A percentile compares a stretch with the other conserved stretches of the same genome.
Evolutionary conservation across 176 grass and related monocot species (phyloP).

Genomic region (Chloris gayana): DNA sequence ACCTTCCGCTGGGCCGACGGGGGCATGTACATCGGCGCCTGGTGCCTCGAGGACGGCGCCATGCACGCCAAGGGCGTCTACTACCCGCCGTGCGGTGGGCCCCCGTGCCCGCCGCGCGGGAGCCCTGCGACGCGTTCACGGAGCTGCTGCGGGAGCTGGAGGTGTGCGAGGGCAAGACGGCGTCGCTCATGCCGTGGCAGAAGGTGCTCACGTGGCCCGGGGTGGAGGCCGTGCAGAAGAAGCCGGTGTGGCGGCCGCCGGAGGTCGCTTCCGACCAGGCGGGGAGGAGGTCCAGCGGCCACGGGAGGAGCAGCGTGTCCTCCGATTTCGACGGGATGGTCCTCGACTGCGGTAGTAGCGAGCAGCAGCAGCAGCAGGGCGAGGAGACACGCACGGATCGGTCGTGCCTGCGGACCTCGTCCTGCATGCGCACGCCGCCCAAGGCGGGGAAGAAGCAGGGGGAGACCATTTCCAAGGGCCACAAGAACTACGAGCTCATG

Average conservation of each 20-base stretch:
- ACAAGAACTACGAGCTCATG: conserved; percentile 95
- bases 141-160: conserved; percentile 53
- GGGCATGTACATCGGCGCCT: conserved; percentile 64
- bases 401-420: conserved; percentile 30
- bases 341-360: neutral
- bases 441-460: conserved; percentile 75
- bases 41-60: conserved; percentile 51
- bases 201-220: conserved; percentile 78
- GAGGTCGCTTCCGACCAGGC: conserved; percentile 15
- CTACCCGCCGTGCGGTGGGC: conserved; percentile 62
- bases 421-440: conserved; percentile 41
- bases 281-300: conserved; percentile 42
- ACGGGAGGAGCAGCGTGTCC: conserved; percentile 52
- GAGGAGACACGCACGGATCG: conserved; percentile 19
- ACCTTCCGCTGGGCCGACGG: conserved; percentile 90
- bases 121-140: conserved; percentile 60
- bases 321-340: conserved; percentile 25
- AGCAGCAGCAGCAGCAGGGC: neutral
- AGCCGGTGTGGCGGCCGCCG: conserved; percentile 59
- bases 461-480: conserved; percentile 85
- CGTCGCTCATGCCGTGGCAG: conserved; percentile 77
- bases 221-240: conserved; percentile 56
- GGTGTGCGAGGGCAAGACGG: conserved; percentile 55
- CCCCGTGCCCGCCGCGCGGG: conserved; percentile 49
- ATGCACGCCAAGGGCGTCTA: conserved; percentile 70